Conservation (phyloP, 495 filamentous ascomycete species). For the Penicillium crystallinum region DNA sequence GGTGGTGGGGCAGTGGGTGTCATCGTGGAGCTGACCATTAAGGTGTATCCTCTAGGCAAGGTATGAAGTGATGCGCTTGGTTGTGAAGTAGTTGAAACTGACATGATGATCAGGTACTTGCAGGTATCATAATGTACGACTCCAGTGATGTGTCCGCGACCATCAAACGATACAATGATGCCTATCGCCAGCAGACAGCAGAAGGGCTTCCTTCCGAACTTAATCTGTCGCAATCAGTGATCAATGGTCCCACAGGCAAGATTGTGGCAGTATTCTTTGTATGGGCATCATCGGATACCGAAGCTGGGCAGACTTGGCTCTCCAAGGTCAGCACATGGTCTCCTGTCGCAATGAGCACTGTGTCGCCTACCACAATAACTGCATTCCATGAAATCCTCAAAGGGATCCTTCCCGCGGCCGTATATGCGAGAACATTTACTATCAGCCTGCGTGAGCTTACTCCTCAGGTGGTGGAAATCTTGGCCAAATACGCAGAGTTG, state of each 20-base stretch:
- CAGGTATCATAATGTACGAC: conserved; percentile 6
- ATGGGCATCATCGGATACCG: conserved; percentile 12
- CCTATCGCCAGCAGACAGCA: conserved; percentile 2
- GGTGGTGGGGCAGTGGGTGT: conserved; percentile 35
- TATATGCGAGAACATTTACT: conserved; percentile 6
- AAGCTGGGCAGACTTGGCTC: conserved; percentile 12
- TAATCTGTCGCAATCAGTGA: conserved; percentile 7
- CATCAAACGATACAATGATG: conserved; percentile 6
- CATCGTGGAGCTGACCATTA: conserved; percentile 33
- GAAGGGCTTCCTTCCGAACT: conserved; percentile 8
- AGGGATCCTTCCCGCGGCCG: neutral
- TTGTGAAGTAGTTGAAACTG: too few species aligned
- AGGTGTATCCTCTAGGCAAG: conserved; percentile 25
- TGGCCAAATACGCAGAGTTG: conserved; percentile 1
- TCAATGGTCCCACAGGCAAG: conserved; percentile 3
- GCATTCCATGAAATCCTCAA: conserved; percentile 5
- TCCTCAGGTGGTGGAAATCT: conserved; percentile 12
- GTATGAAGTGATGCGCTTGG: too few species aligned
- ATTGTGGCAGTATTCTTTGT: conserved; percentile 3
- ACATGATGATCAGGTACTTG: conserved; percentile 15
- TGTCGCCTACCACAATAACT: conserved; percentile 3
- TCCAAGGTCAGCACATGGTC: conserved; percentile 7
- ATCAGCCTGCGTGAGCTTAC: conserved; percentile 1
- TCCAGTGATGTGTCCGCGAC: conserved; percentile 3
- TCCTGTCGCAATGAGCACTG: conserved; percentile 8